phyloP scores from a whole-genome alignment of 345 rosid species.

The Atalantia buxifolia region DNA sequence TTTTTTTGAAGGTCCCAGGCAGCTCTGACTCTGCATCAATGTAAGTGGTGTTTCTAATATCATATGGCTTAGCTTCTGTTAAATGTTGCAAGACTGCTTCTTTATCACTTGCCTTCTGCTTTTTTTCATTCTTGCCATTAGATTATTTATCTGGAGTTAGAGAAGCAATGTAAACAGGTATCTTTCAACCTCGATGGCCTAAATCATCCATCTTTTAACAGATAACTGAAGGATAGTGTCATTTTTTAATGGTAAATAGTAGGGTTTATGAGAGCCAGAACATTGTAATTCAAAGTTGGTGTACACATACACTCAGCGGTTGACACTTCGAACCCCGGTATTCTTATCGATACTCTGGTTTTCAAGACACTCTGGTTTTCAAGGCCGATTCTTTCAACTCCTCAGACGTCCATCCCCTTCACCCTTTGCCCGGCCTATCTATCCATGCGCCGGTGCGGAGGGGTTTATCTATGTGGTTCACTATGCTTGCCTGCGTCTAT shows the following conservation, averaged over 20 bases:
- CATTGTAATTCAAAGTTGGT: no score
- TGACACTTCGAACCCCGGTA: not conserved
- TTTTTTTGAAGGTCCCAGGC: slow-evolving; percentile 12
- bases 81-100: not conserved
- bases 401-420: not conserved
- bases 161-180: not conserved
- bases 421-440: not conserved
- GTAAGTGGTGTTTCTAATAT: not conserved
- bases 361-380: not conserved
- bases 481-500: no score
- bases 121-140: not conserved
- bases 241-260: no score
- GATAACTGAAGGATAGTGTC: not conserved
- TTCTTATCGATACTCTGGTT: not conserved
- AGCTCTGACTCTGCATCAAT: not conserved
- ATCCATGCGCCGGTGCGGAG: not conserved
- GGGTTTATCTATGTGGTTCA: no score
- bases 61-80: not conserved
- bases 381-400: not conserved
- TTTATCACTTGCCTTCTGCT: not conserved
- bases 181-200: not conserved
- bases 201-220: not conserved
- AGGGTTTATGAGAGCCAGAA: no score
- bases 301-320: no score
- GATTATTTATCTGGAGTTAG: not conserved